Conservation (phyloP, 495 filamentous ascomycete genomes). For the Penicillium egyptiacum region DNA sequence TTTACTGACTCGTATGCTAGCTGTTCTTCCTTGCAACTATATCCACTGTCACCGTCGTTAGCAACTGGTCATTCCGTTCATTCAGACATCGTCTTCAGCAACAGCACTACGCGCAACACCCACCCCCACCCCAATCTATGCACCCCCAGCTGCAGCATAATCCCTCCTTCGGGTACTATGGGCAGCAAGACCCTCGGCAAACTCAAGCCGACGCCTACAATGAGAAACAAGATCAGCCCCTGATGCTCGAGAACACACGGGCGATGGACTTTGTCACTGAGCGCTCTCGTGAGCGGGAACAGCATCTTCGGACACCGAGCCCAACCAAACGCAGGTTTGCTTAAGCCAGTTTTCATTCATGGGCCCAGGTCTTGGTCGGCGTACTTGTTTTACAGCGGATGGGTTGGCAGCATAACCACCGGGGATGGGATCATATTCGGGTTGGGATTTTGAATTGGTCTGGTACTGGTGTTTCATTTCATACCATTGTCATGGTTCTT, state of each 20-base stretch:
- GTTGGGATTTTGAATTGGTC: neutral
- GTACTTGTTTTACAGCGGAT: slow-evolving; percentile 16
- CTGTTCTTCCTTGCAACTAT: slow-evolving; percentile 44
- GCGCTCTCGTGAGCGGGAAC: slow-evolving; percentile 39
- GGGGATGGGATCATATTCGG: slow-evolving; percentile 10
- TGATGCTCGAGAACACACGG: slow-evolving; percentile 40
- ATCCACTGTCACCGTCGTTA: slow-evolving; percentile 44
- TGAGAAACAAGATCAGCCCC: slow-evolving; percentile 30
- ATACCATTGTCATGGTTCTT: slow-evolving; percentile 10
- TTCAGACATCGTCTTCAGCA: slow-evolving; percentile 43
- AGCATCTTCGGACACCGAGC: slow-evolving; percentile 41
- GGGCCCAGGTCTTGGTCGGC: slow-evolving; percentile 14
- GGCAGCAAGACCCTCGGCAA: slow-evolving; percentile 23
- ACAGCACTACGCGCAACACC: slow-evolving; percentile 32
- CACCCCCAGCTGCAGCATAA: slow-evolving; percentile 28
- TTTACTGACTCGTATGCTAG: slow-evolving; percentile 29
- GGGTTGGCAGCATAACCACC: slow-evolving; percentile 11
- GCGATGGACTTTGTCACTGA: slow-evolving; percentile 36
- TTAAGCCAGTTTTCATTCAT: slow-evolving; percentile 10
- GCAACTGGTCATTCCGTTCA: slow-evolving; percentile 50
- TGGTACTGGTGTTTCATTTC: slow-evolving; percentile 1
- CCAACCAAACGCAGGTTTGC: slow-evolving; percentile 39
- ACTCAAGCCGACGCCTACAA: slow-evolving; percentile 8
- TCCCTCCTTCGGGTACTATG: slow-evolving; percentile 30
- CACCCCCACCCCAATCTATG: slow-evolving; percentile 25